phyloP scores from a whole-genome alignment of 441 rosid species.

The Raphanus hybrid region DNA sequence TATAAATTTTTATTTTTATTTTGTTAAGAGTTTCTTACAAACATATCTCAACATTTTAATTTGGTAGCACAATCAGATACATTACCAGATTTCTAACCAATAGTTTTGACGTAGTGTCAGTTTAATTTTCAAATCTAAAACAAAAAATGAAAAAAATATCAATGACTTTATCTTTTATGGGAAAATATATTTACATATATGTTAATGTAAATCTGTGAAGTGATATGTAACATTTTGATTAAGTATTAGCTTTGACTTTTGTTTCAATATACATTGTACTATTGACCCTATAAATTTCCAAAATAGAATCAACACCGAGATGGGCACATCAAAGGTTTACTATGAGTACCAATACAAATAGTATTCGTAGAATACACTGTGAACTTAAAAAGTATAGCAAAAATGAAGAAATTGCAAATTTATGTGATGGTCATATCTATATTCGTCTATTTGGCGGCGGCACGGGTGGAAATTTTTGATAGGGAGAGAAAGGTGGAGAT shows the following conservation, averaged over 20 bases:
- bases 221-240: not conserved
- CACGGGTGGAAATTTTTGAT: conserved; percentile 4
- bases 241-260: not conserved
- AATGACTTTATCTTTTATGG: not conserved
- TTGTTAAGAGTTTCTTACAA: not conserved
- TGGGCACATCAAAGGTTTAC: not conserved
- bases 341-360: not conserved
- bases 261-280: not conserved
- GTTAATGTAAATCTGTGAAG: not conserved
- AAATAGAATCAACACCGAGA: not conserved
- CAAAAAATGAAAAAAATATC: not conserved
- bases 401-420: conserved; percentile 1
- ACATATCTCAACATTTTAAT: not conserved
- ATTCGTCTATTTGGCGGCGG: conserved; percentile 12
- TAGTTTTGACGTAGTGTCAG: not conserved
- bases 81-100: not conserved
- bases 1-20: not conserved
- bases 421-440: conserved; percentile 9
- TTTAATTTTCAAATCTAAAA: not conserved
- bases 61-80: not conserved
- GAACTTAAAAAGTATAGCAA: not conserved
- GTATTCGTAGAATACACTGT: not conserved
- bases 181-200: not conserved
- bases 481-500: not conserved
- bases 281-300: not conserved